These are phyloP conservation scores for Cladosporium phlei DNA, from an alignment of 2,329 filamentous ascomycete species.

Conservation along the genomic window DNA sequence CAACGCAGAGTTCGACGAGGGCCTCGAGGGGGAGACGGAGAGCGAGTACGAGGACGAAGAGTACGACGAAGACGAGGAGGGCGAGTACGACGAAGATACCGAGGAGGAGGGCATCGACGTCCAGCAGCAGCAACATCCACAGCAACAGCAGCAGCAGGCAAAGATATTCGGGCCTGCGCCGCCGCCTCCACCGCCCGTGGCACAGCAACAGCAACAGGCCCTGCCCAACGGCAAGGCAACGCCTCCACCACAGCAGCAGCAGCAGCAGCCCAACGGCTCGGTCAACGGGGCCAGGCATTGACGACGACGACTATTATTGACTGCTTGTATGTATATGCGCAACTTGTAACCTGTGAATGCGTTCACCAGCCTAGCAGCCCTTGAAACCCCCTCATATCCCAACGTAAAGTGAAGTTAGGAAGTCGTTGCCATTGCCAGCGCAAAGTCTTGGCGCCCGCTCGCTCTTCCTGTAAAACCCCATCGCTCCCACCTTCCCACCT, in stretches of 20 bases:
- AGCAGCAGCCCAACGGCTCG: constrained; percentile 16
- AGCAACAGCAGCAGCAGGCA: constrained; percentile 11
- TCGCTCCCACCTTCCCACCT: constrained; percentile 1
- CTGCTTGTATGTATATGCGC: constrained; percentile 10
- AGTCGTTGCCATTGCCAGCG: not conserved
- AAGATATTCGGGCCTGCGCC: constrained; percentile 43
- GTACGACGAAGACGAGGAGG: constrained; percentile 52
- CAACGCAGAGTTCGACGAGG: constrained; percentile 27
- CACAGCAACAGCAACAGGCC: constrained; percentile 18
- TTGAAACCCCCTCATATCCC: not conserved
- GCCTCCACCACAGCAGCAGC: no score
- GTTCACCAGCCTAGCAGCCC: not conserved
- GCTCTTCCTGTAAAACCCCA: not conserved
- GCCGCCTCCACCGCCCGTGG: constrained; percentile 45
- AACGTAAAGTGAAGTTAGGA: not conserved
- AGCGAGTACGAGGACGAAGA: constrained; percentile 64
- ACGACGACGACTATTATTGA: constrained; percentile 14
- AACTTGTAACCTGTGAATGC: constrained; percentile 8
- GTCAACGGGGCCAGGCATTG: constrained; percentile 29
- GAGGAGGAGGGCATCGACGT: constrained; percentile 44
- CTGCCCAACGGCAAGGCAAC: constrained; percentile 22
- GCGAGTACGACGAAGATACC: constrained; percentile 61
- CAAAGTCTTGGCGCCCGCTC: constrained; percentile 2
- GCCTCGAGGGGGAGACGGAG: constrained; percentile 49
- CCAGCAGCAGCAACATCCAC: constrained; percentile 15